Evolutionary conservation across 768 basidiomycete species (phyloP), one percentile per base, ranked within the genome.

Genomic region (Hygrophorus russula): DNA sequence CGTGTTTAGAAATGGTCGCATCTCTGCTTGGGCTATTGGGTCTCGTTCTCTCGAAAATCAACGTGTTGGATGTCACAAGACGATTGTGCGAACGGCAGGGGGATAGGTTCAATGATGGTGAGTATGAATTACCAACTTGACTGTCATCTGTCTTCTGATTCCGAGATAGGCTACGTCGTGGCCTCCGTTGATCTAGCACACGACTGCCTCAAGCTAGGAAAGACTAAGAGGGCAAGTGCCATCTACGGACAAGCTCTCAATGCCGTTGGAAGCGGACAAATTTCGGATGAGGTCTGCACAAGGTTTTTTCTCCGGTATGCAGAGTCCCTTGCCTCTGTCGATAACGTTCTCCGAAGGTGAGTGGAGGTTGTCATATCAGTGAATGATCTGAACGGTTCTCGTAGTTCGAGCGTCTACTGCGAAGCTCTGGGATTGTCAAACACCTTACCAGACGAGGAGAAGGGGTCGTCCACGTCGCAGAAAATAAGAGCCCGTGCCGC

Each of bases 121-220:
- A 42, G 65, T 57, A 8, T 33, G 29, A 2, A 2, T 6, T 13
- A 39, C 62, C 74, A n/a, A n/a, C n/a, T n/a, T n/a, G n/a, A n/a
- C n/a, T n/a, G n/a, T n/a, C n/a, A n/a, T n/a, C 7, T 7, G 3
- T 20, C 11, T 14, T 33, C 35, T 42, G 20, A 41, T 40, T 12
- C 24, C 41, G 32, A 36, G 18, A 31, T 51, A 87, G 82, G 67
- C 10, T 88, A 78, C 55, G 65, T 85, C 14, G 59, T 59, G 1
- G 63, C 74, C 1, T 91, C 84, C 2, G 63, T 80, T 1, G 76
- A 81, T 34, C 71, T 94, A 5, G 92, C 84, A 0, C 70, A 78
- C 44, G 88, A 92, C 56, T 91, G 92, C 52, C 64, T 79, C 36
- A 74, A 71, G 29, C 69, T 97, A 1, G 92, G 93, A 2, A 87